These are phyloP conservation scores for Mortierella sp. DNA, from an alignment of 371 early-diverging fungal genomes.

Conservation along the genomic window DNA sequence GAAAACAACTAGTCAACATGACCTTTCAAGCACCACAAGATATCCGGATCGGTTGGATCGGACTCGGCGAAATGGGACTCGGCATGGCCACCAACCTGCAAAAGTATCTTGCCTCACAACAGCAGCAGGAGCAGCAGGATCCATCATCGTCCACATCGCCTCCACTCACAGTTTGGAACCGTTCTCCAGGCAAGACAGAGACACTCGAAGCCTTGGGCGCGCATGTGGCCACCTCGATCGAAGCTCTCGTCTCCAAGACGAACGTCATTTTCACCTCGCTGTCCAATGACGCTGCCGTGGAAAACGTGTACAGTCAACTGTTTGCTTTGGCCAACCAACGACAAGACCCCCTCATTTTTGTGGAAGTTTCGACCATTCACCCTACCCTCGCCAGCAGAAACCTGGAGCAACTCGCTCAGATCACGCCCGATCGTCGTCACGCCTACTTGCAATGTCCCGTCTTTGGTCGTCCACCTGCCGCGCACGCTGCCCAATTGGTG, in stretches of 20 bases:
- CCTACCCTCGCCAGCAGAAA: constrained; percentile 26
- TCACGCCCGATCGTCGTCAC: constrained; percentile 5
- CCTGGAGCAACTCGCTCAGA: constrained; percentile 12
- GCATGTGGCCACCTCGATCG: constrained; percentile 32
- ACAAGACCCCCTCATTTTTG: constrained; percentile 34
- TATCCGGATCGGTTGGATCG: constrained; percentile 38
- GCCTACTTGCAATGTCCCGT: constrained; percentile 57
- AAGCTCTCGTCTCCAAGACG: constrained; percentile 21
- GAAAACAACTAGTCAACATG: too few species aligned
- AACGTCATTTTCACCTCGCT: constrained; percentile 55
- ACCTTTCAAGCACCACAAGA: not conserved
- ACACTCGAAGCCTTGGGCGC: constrained; percentile 28
- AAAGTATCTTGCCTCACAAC: constrained; percentile 22
- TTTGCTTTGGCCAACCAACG: constrained; percentile 12
- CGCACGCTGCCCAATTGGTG: constrained; percentile 57
- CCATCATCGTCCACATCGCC: too few species aligned
- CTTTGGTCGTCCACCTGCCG: constrained; percentile 65
- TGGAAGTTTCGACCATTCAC: constrained; percentile 49
- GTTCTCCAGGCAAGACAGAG: constrained; percentile 35
- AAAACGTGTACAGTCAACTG: constrained; percentile 32
- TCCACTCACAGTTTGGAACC: constrained; percentile 52
- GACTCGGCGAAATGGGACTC: constrained; percentile 42
- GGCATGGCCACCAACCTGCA: constrained; percentile 52
- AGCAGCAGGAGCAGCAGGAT: too few species aligned
- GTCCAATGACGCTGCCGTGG: constrained; percentile 50